phyloP scores from a whole-genome alignment of 306 rosid species.

The Prinsepia uniflora region DNA sequence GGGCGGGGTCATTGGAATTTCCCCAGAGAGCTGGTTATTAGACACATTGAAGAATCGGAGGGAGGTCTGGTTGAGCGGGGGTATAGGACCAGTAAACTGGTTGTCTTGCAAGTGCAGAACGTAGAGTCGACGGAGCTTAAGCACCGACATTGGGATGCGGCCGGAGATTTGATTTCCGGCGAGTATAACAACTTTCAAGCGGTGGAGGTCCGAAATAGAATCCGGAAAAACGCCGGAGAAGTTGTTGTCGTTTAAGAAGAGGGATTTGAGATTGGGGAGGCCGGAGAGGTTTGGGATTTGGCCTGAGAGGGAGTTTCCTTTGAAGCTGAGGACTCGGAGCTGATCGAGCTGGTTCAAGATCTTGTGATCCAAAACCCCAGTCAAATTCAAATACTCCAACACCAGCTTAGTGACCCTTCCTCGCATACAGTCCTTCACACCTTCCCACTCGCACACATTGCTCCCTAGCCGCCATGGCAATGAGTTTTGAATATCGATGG shows the following conservation, averaged over 20 bases:
- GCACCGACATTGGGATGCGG: constrained; percentile 48
- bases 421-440: constrained; percentile 62
- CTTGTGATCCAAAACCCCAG: constrained; percentile 50
- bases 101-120: constrained; percentile 61
- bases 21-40: constrained; percentile 70
- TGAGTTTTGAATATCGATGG: constrained; percentile 47
- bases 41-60: constrained; percentile 77
- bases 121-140: constrained; percentile 64
- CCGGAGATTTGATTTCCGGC: constrained; percentile 67
- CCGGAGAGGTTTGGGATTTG: constrained; percentile 67
- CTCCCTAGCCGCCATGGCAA: constrained; percentile 62
- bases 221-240: constrained; percentile 77
- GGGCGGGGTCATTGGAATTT: constrained; percentile 57
- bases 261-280: constrained; percentile 69
- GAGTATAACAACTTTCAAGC: constrained; percentile 59
- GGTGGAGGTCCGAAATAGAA: constrained; percentile 67
- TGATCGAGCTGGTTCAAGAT: constrained; percentile 71
- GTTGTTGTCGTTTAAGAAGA: constrained; percentile 59
- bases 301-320: constrained; percentile 69
- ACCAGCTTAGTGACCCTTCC: constrained; percentile 84
- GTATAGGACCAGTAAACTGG: constrained; percentile 53
- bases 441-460: constrained; percentile 66
- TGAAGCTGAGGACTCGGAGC: constrained; percentile 85
- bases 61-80: constrained; percentile 70
- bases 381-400: constrained; percentile 59